phyloP scores from a whole-genome alignment of 768 basidiomycete species.

The Suillus brevipes region DNA sequence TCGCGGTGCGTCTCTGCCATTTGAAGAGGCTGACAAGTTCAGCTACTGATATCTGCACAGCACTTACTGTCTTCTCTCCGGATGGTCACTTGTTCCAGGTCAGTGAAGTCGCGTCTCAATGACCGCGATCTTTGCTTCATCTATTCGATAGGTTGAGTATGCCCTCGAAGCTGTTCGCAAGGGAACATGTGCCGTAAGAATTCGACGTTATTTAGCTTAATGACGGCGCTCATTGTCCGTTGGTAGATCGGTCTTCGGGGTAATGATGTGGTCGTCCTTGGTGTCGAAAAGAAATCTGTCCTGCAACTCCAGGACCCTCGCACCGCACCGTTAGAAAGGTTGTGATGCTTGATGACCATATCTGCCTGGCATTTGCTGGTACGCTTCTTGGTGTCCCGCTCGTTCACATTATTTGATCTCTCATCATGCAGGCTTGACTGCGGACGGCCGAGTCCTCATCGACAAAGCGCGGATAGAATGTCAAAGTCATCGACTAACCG shows the following conservation, averaged over 20 bases:
- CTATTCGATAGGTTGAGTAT: conserved; percentile 84
- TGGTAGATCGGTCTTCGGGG: conserved; percentile 92
- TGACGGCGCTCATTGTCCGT: conserved; percentile 8
- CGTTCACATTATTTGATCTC: conserved; percentile 13
- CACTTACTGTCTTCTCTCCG: conserved; percentile 96
- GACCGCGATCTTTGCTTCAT: conserved; percentile 17
- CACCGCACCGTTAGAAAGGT: conserved; percentile 98
- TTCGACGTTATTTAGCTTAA: background rate
- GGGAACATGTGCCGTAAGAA: conserved; percentile 91
- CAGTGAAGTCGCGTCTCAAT: conserved; percentile 30
- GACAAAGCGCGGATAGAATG: conserved; percentile 98
- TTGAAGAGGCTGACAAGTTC: background rate
- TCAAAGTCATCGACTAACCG: conserved; percentile 94
- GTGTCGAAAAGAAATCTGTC: conserved; percentile 98
- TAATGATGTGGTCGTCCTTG: conserved; percentile 91
- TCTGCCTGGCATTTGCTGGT: conserved; percentile 98
- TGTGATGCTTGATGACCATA: conserved; percentile 96
- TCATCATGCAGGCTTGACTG: conserved; percentile 74
- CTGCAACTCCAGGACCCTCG: conserved; percentile 97
- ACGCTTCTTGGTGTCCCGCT: conserved; percentile 23
- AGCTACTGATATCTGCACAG: conserved; percentile 40
- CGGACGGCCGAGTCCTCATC: conserved; percentile 95
- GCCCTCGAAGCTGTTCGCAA: conserved; percentile 96
- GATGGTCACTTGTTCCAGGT: conserved; percentile 99
- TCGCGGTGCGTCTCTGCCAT: conserved; percentile 64